Evolutionary conservation across 1,284 basidiomycete genomes (phyloP), one percentile per base, ranked within the genome.

Genomic region (Golubevia pallescens): DNA sequence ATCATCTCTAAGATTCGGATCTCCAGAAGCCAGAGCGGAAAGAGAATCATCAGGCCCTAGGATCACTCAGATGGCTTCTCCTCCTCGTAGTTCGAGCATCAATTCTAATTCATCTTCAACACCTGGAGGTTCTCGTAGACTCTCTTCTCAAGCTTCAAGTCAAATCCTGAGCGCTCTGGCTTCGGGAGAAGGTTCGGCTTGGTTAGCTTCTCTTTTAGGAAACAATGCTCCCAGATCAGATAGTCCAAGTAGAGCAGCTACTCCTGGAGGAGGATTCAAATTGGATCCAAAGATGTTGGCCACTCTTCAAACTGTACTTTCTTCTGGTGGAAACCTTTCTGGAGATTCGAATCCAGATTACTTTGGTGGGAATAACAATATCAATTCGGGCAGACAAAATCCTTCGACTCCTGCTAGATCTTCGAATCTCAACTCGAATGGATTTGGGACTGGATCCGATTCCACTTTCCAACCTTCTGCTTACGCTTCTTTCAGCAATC

Each of bases 211-310:
- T 28, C 62, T 78, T 80, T 78, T 53, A 73, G 73, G 14, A 68
- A 71, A 68, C 16, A 67, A 68, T 13, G 67, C 72, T 1, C 66
- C 69, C 52, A 73, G 66, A 57, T 58, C 69, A 19, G 69, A 67
- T 0, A 66, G 68, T 0, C 67, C 71, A 66, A 62, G 1, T 61
- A 65, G n/a, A 38, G 34, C 60, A n/a, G 32, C 20, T 67, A 74
- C 1, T 68, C 57, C 63, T 8, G 48, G 75, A 13, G 42, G 42
- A 20, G 67, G 71, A 3, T 57, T 75, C 48, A 77, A 77, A 64
- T 60, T 81, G 20, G 80, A 81, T 38, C 74, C 78, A 16, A 70
- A 77, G 42, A 67, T 77, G 61, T 64, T 81, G 2, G 69, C 70
- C 19, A 72, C 78, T 4, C 63, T 81, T 23, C 77, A 79, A 61